These are phyloP conservation scores for Gracilaria vermiculophylla DNA, from an alignment of 23 red algal species.

Conservation along the genomic window DNA sequence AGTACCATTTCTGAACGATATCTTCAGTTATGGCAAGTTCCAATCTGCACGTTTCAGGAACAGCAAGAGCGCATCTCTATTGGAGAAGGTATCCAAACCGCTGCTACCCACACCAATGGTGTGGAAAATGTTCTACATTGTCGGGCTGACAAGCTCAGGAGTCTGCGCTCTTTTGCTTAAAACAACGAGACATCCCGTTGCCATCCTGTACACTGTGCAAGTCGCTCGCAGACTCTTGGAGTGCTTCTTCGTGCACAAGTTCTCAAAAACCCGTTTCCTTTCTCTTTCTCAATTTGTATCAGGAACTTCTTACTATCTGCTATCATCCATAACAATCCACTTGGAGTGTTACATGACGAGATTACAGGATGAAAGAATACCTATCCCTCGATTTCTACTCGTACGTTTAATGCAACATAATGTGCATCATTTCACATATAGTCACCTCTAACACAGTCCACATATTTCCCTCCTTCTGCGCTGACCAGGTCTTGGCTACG, in stretches of 20 bases:
- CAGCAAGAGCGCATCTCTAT: background rate
- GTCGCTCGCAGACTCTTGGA: background rate
- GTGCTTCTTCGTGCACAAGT: constrained; percentile 41
- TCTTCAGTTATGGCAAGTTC: constrained; percentile 12
- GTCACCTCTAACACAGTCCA: background rate
- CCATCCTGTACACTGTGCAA: constrained; percentile 13
- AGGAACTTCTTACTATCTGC: background rate
- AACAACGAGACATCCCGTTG: background rate
- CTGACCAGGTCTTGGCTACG: background rate
- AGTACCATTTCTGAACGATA: background rate
- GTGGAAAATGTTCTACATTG: constrained; percentile 21
- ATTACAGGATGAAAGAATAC: constrained; percentile 2
- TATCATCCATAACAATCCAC: background rate
- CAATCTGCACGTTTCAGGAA: background rate
- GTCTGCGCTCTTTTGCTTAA: background rate
- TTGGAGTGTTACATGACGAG: constrained; percentile 3
- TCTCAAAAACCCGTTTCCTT: constrained; percentile 23
- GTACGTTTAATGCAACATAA: background rate
- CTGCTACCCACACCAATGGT: constrained; percentile 9
- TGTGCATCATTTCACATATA: background rate
- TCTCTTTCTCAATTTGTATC: constrained; percentile 5
- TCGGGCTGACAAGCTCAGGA: background rate
- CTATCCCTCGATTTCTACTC: background rate
- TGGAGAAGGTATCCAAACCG: background rate
- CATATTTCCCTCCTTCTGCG: background rate